Base-by-base conservation (phyloP, 768 basidiomycete species). In the Dioszegia hungarica region DNA sequence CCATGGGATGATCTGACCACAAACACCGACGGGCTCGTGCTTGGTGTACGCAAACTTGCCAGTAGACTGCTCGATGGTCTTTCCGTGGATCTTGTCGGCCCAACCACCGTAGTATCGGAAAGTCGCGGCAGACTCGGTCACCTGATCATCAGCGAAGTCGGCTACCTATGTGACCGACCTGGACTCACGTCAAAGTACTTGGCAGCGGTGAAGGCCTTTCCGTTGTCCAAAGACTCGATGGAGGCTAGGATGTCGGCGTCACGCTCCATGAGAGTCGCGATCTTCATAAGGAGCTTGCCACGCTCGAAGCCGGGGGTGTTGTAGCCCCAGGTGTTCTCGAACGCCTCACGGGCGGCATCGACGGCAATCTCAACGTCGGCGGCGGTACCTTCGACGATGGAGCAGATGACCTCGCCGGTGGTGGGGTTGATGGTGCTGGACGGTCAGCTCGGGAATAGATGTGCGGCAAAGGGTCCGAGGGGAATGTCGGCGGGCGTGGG, bases 41-140 rank as follows among this genome's bases (percentile, higher is more conserved):
- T 82, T 77, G 8, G 85, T 86, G 77, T 88, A 91, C 4, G 87
- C 89, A 53, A 89, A 77, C 77, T 94, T 95, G 46, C 78, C 34
- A 17, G 44, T 29, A 12, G 19, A 29, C 20, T 54, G 56, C 52
- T 61, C 59, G 41, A 75, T 64, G 61, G 86, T 87, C 83, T 93
- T 85, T 20, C 95, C 94, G 24, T 81, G 78, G 48, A 95, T 86
- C 79, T 97, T 98, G 79, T 97, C 93, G 36, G 90, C 89, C 88
- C 88, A 93, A 22, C 93, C 93, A 36, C 90, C 93, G 72, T 92
- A 95, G 78, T 97, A 95, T 47, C 79, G 61, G 60, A 72, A 70
- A n/a, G 50, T 56, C 29, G 61, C 52, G 12, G 66, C 67, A 25
- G 62, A 47, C 44, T 74, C 66, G 33, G 64, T 51, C 9, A 68